Evolutionary conservation across 768 basidiomycete species (phyloP).

Genomic region (Lactifluus rugatus): DNA sequence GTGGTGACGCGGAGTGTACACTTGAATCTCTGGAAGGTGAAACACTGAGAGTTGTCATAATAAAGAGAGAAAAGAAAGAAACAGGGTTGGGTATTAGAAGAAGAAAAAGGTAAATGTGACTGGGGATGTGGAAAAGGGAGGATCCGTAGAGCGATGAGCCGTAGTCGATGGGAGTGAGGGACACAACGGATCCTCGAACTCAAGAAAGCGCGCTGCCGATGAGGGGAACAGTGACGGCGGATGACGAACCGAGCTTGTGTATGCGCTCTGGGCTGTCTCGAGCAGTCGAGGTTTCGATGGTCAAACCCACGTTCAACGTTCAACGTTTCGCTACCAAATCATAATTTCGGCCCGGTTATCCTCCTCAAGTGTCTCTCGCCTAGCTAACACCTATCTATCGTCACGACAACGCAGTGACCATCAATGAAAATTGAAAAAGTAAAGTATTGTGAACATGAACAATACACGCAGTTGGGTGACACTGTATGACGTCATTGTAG

Average conservation of each 20-base stretch:
- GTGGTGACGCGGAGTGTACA: slow-evolving; percentile 21
- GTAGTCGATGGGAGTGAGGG: slow-evolving; percentile 31
- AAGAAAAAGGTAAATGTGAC: neutral
- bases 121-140: slow-evolving; percentile 24
- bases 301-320: too few relatives aligned
- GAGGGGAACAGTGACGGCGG: neutral
- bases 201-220: neutral
- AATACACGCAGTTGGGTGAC: too few relatives aligned
- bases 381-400: too few relatives aligned
- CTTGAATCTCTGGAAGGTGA: slow-evolving; percentile 16
- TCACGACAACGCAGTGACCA: too few relatives aligned
- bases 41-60: slow-evolving; percentile 14
- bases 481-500: too few relatives aligned
- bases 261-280: neutral
- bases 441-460: too few relatives aligned
- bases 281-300: too few relatives aligned
- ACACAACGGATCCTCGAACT: slow-evolving; percentile 41
- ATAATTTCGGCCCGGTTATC: neutral
- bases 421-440: too few relatives aligned
- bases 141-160: slow-evolving; percentile 42
- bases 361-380: too few relatives aligned
- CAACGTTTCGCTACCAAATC: too few relatives aligned
- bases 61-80: slow-evolving; percentile 21
- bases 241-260: neutral
- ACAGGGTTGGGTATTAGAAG: slow-evolving; percentile 4